A percentile compares a stretch with the other conserved stretches of the same genome.
Conservation (phyloP, 257 asterid species). For the Cordia subcordata region DNA sequence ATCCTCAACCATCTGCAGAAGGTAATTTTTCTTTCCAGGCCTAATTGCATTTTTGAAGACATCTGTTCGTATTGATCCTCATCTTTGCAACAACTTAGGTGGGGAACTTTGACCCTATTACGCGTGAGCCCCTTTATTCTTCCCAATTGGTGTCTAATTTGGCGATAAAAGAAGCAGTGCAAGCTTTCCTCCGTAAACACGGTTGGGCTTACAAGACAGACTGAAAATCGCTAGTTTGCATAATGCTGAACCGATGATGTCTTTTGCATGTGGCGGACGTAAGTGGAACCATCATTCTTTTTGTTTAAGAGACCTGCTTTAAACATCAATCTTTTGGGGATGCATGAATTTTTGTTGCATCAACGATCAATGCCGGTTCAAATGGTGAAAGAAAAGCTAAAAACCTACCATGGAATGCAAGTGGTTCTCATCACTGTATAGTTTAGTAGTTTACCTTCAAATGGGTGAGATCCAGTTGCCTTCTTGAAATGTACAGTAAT, state of each 20-base stretch:
- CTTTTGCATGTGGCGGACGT: too few species aligned
- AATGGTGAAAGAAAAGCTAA: too few species aligned
- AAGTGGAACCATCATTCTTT: too few species aligned
- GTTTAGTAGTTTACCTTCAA: too few species aligned
- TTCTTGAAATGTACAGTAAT: not conserved
- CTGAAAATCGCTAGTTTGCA: slow-evolving; percentile 15
- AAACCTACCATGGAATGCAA: too few species aligned
- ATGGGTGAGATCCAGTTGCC: not conserved
- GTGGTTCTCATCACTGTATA: too few species aligned
- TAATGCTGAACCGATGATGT: too few species aligned
- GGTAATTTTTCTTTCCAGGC: slow-evolving; percentile 31
- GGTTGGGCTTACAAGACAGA: slow-evolving; percentile 86
- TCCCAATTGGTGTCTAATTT: slow-evolving; percentile 75
- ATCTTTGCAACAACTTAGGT: slow-evolving; percentile 37
- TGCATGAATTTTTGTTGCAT: too few species aligned
- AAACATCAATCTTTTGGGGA: too few species aligned
- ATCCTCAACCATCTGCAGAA: slow-evolving; percentile 68
- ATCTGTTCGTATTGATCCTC: slow-evolving; percentile 9
- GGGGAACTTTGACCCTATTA: slow-evolving; percentile 79
- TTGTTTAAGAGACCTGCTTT: too few species aligned
- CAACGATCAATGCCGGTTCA: too few species aligned
- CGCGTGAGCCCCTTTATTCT: slow-evolving; percentile 53
- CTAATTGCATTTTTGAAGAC: not conserved
- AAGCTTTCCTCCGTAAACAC: slow-evolving; percentile 51
- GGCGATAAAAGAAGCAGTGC: slow-evolving; percentile 92